A percentile compares a stretch with the other conserved stretches of the same genome.
phyloP scores from a whole-genome alignment of 164 flowering plant genomes.

The Magnolia sinica region DNA sequence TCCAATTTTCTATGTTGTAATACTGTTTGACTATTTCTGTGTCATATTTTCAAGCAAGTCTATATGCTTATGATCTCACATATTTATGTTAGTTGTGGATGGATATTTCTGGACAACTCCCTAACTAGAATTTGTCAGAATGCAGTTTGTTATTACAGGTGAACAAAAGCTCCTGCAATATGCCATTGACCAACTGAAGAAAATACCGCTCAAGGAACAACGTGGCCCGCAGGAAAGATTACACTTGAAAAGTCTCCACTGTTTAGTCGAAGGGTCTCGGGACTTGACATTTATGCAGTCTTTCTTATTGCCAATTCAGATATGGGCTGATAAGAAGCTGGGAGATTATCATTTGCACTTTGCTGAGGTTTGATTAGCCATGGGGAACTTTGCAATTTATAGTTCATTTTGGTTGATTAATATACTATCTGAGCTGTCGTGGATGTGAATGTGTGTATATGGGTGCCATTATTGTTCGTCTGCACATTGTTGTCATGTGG shows the following conservation, averaged over 20 bases:
- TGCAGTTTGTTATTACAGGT: conserved; percentile 78
- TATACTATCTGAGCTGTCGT: not conserved
- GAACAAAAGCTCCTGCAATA: conserved; percentile 65
- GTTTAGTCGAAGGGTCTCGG: conserved; percentile 50
- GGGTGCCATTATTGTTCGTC: not conserved
- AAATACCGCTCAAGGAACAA: conserved; percentile 84
- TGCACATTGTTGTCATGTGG: not conserved
- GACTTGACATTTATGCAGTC: conserved; percentile 76
- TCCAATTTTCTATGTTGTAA: too few relatives aligned
- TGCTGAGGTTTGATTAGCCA: conserved; percentile 54
- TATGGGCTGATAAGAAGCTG: conserved; percentile 87
- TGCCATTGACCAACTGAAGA: conserved; percentile 80
- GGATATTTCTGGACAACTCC: not conserved
- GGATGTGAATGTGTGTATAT: not conserved
- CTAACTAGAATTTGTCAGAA: not conserved
- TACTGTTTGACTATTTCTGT: not conserved
- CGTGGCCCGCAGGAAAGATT: conserved; percentile 88
- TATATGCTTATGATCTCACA: not conserved
- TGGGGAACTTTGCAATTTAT: not conserved
- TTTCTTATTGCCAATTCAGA: conserved; percentile 73
- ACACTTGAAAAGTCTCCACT: conserved; percentile 70
- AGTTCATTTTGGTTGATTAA: not conserved
- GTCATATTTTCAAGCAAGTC: not conserved
- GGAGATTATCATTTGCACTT: conserved; percentile 85
- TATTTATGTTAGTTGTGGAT: not conserved